Base-by-base conservation (phyloP, 331 rosid species). In the Quercus tomentella region DNA sequence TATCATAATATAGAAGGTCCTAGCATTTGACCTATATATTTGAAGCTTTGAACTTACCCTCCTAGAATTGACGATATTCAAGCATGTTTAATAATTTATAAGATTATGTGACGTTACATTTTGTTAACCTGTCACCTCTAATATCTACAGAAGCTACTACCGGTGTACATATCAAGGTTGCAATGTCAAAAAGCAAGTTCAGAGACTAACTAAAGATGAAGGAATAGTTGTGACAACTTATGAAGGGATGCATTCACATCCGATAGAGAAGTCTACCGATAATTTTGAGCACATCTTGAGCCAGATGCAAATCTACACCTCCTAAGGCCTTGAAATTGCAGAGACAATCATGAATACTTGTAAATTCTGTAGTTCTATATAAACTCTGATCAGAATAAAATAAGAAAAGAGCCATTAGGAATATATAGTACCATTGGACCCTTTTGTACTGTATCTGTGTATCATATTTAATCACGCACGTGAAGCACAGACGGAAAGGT, bases 131-230 rank as follows among this genome's bases (percentile, higher is more conserved):
- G 12, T 52, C 22, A 2, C 26, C 37, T 18, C 12, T 25, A 55
- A 35, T 51, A 63, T 72, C 20, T 82, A 49, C 78, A 89, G 92
- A 80, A 89, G 90, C 80, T 89, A 89, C 77, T 89, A 89, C 57
- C 78, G 85, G 35, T 89, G 92, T 72, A 83, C 92, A 14, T 63
- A 86, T 37, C 81, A 84, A 76, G 90, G 90, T 0, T 89, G 92
- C 82, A 84, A 73, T 56, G 92, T 89, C 81, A 89, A 89, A 56
- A 89, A 86, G 82, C 92, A 89, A 80, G 89, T 89, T 33, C 92
- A 89, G 77, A 76, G 92, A 57, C 60, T 89, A 73, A 82, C 86
- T 0, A 89, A 76, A 62, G 92, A 89, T 15, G 92, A 89, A 82
- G 90, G 79, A n/a, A 56, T 86, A 7, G 92, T 89, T 2, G 79